These are phyloP conservation scores for Hyparrhenia diplandra DNA, from an alignment of 176 grass and related monocot genomes.

Conservation along the genomic window DNA sequence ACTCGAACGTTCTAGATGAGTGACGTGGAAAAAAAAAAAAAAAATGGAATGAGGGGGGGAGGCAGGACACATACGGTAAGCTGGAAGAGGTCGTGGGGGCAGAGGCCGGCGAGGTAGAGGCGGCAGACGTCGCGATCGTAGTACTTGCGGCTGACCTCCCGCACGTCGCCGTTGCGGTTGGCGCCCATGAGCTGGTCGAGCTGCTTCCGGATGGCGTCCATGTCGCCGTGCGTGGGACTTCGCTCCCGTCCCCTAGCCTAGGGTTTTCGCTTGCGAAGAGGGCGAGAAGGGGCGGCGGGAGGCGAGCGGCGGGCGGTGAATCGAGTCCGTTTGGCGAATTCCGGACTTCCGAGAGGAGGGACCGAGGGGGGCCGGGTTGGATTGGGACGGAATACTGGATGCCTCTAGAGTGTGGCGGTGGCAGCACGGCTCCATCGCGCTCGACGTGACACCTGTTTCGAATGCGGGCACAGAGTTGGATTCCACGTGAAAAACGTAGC, in stretches of 20 bases:
- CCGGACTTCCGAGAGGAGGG: not conserved
- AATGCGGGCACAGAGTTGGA: too few relatives aligned
- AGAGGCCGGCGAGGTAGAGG: conserved; percentile 83
- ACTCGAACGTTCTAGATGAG: not conserved
- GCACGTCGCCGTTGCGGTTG: conserved; percentile 82
- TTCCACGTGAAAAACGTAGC: too few relatives aligned
- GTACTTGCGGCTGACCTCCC: conserved; percentile 89
- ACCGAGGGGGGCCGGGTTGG: too few relatives aligned
- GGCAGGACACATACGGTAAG: conserved; percentile 63
- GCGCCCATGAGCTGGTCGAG: conserved; percentile 97
- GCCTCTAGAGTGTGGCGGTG: not conserved
- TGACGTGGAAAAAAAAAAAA: too few relatives aligned
- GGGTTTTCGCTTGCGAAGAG: conserved; percentile 15
- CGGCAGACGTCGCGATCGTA: conserved; percentile 90
- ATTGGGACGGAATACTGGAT: not conserved
- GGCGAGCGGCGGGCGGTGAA: not conserved
- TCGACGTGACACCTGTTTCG: too few relatives aligned
- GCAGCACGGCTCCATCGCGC: not conserved
- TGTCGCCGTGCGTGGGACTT: not conserved
- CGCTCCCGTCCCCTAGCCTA: not conserved
- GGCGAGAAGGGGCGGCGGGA: not conserved
- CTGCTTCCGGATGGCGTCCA: conserved; percentile 93
- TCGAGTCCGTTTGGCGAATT: not conserved
- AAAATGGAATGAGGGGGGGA: not conserved
- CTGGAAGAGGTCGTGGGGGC: conserved; percentile 97